Conservation (phyloP, 1,139 yeast genomes). For the Pneumocystis canis region DNA sequence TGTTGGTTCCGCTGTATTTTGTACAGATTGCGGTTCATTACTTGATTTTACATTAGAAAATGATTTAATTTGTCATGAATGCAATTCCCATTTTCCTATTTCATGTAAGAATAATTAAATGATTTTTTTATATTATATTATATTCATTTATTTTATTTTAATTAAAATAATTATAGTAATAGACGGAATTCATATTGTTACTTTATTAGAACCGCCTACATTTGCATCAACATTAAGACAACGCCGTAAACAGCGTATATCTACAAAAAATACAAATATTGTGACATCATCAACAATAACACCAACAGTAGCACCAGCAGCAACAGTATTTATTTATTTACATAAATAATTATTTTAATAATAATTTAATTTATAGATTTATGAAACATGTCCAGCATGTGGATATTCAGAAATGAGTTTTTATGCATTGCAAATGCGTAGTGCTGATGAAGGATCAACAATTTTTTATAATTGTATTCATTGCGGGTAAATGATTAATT, state of each 20-base stretch:
- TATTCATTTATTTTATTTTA: too few relatives aligned
- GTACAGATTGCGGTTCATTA: background rate
- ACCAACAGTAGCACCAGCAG: background rate
- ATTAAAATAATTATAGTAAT: too few relatives aligned
- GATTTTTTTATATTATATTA: too few relatives aligned
- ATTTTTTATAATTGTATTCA: slow-evolving; percentile 78
- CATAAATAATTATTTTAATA: too few relatives aligned
- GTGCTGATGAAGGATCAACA: slow-evolving; percentile 85
- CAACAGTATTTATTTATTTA: too few relatives aligned
- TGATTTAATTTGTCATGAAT: background rate
- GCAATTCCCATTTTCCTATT: background rate
- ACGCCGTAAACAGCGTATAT: too few relatives aligned
- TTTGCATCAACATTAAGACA: too few relatives aligned
- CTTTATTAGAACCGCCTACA: too few relatives aligned
- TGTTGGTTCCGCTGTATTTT: background rate
- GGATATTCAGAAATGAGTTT: slow-evolving; percentile 97
- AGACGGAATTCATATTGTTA: too few relatives aligned
- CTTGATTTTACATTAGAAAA: background rate
- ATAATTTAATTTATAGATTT: too few relatives aligned
- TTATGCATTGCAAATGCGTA: slow-evolving; percentile 86
- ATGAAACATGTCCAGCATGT: slow-evolving; percentile 95
- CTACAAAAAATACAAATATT: background rate
- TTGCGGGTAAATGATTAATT: slow-evolving; percentile 45
- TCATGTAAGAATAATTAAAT: too few relatives aligned
- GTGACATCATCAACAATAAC: background rate